Evolutionary conservation across 768 basidiomycete genomes (phyloP), one percentile per base, ranked within the genome.

Genomic region (Candolleomyces efflorescens): DNA sequence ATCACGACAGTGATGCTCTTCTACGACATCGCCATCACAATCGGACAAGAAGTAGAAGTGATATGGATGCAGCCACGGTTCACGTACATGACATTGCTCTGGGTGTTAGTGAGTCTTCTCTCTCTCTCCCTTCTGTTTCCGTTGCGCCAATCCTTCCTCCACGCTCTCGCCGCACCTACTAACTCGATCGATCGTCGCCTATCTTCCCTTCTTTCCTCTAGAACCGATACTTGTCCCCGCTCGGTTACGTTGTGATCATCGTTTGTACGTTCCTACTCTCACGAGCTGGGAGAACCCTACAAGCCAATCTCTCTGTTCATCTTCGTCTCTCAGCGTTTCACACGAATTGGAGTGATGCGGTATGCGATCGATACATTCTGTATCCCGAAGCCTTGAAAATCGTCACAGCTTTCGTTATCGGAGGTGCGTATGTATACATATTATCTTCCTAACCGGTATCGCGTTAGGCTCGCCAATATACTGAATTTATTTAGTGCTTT

Each of bases 321-420:
- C 24, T 18, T 15, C 26, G 24, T 3, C 1, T 3, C 1, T 0
- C 27, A 73, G 73, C 73, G 1, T 74, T 74, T 53, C 69, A 73
- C 48, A 61, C 69, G 49, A 63, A 65, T 18, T 75, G 73, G 73
- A 68, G 63, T 36, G 67, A 65, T 46, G 52, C 59, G 5, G 68
- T 69, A 10, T 75, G 73, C 56, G 63, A 71, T 41, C 64, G 68
- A 7, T 75, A 73, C 45, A 66, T 73, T 0, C 54, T 75, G 17
- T 75, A 63, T 47, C 73, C 74, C 2, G 74, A 74, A 56, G 73
- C 71, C 9, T 53, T 73, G 4, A 75, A 73, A 50, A 44, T 69
- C 5, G 67, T 71, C 17, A 74, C 69, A 3, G 53, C 70, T 0
- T 63, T 66, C 20, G 65, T 68, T 5, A 71, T 74, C 47, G 74